These are phyloP conservation scores for Neonectria ditissima DNA, from an alignment of 2,329 filamentous ascomycete genomes.

Conservation along the genomic window DNA sequence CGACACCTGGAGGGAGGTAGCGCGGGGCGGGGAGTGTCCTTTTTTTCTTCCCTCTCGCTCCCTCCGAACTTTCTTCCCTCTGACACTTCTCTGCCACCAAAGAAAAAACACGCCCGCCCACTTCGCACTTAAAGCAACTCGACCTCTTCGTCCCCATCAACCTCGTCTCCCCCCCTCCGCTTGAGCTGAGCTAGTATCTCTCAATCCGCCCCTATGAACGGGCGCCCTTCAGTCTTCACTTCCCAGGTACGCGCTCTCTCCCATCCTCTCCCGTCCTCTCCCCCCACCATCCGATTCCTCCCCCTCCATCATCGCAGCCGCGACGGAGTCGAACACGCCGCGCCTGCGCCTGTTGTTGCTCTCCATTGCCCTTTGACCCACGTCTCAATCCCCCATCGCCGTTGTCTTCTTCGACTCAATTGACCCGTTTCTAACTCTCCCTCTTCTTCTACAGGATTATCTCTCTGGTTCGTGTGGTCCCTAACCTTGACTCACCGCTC, in stretches of 20 bases:
- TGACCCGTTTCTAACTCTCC: constrained; percentile 56
- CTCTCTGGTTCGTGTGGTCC: constrained; percentile 72
- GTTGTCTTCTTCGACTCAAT: constrained; percentile 30
- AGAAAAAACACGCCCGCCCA: not conserved
- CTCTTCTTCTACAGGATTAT: constrained; percentile 70
- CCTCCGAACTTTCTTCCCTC: constrained; percentile 10
- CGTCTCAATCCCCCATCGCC: constrained; percentile 8
- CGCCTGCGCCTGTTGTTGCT: not conserved
- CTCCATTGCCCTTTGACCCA: constrained; percentile 17
- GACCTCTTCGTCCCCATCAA: constrained; percentile 24
- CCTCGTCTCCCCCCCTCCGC: constrained; percentile 30
- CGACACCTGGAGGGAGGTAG: not conserved
- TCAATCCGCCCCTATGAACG: constrained; percentile 83
- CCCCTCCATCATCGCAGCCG: constrained; percentile 19
- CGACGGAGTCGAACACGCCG: not conserved
- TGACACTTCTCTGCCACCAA: not conserved
- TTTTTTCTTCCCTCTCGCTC: constrained; percentile 28
- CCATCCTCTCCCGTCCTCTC: too few species aligned
- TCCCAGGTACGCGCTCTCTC: constrained; percentile 74
- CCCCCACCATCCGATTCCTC: constrained; percentile 25
- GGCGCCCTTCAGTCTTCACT: constrained; percentile 85
- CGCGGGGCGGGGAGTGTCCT: not conserved
- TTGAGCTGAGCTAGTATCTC: constrained; percentile 50
- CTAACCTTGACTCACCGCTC: constrained; percentile 58
- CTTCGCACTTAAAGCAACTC: constrained; percentile 22